Base-by-base conservation (phyloP, 805 yeast species). In the Clavispora carvajalis region DNA sequence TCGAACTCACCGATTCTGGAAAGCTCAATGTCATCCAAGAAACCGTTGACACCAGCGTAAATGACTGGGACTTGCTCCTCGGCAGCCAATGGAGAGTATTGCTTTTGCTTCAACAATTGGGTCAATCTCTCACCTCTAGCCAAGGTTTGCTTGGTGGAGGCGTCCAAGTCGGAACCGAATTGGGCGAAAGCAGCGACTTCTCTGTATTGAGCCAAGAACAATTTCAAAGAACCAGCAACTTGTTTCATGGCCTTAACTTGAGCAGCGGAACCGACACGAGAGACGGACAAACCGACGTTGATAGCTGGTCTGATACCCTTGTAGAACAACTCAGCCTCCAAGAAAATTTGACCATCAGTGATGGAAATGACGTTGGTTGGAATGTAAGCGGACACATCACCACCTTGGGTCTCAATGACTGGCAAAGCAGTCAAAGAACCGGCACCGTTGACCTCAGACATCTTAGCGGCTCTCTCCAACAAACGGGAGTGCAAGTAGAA, bases 111-210 rank as follows among this genome's bases (percentile, higher is more conserved):
- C 73, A 93, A 83, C 73, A 93, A 79, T 79, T 90, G 98, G 62
- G 99, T 93, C 68, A 93, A 85, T 81, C 99, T 91, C 85, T 93
- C 99, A 89, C 99, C 99, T 85, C 99, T 90, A 63, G 79, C 77
- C 72, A 93, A 83, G 65, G 99, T 93, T 79, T 89, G 97, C 80
- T 91, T 93, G 74, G 99, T 93, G 48, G 97, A 89, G 60, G 99
- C 98, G 76, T 93, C 99, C 73, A 93, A 82, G 77, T 93, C 99
- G 59, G 99, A 93, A 84, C 99, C 99, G 82, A 93, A 93, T 82
- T 93, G 99, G 63, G 99, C 99, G 74, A 93, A 93, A 64, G 99
- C 99, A 70, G 99, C 99, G 63, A 93, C 99, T 84, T 93, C 99
- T 88, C 99, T 90, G 86, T 93, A 93, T 81, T 93, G 99, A 63